Evolutionary conservation across 176 grass and related monocot species (phyloP).

Genomic region (Carex scoparia): DNA sequence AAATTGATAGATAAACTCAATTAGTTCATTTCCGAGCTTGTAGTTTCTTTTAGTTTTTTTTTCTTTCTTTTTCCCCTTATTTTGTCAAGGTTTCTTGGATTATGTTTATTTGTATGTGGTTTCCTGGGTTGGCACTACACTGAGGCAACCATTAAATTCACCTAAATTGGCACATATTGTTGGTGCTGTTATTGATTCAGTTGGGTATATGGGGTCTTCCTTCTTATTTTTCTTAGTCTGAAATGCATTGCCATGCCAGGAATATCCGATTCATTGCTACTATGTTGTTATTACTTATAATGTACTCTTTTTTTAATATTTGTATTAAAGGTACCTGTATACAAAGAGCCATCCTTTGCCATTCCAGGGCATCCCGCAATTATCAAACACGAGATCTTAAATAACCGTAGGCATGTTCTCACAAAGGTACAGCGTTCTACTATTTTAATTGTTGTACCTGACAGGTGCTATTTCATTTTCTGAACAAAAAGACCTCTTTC

Average conservation of each 20-base stretch:
- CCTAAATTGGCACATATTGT: neutral
- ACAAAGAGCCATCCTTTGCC: conserved; percentile 68
- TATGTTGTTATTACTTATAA: neutral
- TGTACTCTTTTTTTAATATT: neutral
- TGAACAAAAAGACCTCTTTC: conserved; percentile 9
- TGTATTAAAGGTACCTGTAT: conserved; percentile 59
- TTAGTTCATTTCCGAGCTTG: neutral
- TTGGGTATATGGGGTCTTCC: neutral
- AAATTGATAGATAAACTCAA: neutral
- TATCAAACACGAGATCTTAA: conserved; percentile 92
- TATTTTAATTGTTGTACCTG: conserved; percentile 6
- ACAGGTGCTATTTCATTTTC: neutral
- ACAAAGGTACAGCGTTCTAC: conserved; percentile 60
- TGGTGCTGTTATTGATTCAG: neutral
- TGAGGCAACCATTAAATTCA: neutral
- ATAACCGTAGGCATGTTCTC: conserved; percentile 89
- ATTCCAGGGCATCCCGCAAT: conserved; percentile 77
- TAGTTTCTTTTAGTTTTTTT: neutral
- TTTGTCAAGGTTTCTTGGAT: neutral
- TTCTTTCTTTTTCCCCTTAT: too few species aligned
- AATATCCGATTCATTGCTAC: neutral
- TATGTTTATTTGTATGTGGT: neutral
- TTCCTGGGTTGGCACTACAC: neutral
- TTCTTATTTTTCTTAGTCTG: neutral
- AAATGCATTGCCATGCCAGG: neutral